Evolutionary conservation across 495 filamentous ascomycete genomes (phyloP), one percentile per base, ranked within the genome.

Genomic region (Neurospora tetraspora): DNA sequence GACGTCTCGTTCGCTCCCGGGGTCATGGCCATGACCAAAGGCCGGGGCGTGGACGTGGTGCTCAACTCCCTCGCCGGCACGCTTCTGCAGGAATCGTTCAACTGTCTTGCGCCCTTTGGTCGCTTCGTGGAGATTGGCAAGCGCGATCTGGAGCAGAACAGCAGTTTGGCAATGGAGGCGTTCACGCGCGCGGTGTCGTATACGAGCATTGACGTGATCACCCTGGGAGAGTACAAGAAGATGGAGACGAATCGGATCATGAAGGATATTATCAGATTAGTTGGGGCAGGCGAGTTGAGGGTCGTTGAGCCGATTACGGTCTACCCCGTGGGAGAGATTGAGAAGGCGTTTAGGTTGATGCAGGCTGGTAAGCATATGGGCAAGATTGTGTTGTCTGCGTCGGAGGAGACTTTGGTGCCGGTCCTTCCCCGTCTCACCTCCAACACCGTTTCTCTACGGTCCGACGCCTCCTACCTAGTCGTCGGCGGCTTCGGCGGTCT

Each of bases 401-500:
- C 43, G 7, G 70, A 71, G 16, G 76, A 76, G 8, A 69, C 69
- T 1, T 10, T 77, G 69, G 77, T 81, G 70, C 76, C 74, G 77
- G 70, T 81, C 0, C 34, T 76, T 12, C 78, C 73, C 2, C 71
- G 72, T 7, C 39, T 65, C 1, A 45, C 53, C 6, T 59, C 72
- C 34, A 74, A 80, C 5, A 53, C 45, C n/a, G 10, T 53, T 1
- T 53, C 45, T 3, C 77, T 86, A 4, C 76, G 77, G 18, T 61
- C 79, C 2, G 79, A 88, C 73, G 86, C 83, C 10, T 83, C 85
- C 2, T 91, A 91, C 73, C 76, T 92, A 14, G 80, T 92, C 4
- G 83, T 88, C 39, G 89, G 90, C 18, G 88, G 89, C 10, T 85
- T 90, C 4, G 88, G 90, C 5, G 90, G 90, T 14, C 83, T 93